These are phyloP conservation scores for Nakataea oryzae DNA, from an alignment of 2,329 filamentous ascomycete genomes.

Conservation along the genomic window DNA sequence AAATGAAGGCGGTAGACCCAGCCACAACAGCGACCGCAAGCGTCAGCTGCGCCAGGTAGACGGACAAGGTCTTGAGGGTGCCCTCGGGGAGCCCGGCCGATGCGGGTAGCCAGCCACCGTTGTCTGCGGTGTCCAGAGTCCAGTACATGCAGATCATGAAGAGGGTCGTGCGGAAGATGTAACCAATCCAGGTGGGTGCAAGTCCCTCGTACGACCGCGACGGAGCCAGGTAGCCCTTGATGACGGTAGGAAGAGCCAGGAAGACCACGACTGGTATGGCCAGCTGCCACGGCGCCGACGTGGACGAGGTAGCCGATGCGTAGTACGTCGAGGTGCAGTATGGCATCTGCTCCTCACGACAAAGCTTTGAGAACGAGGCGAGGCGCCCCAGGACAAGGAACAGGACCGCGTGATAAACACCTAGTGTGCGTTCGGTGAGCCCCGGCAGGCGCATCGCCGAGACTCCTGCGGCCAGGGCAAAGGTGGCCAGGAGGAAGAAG, in stretches of 20 bases:
- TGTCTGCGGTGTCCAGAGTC: constrained; percentile 82
- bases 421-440: constrained; percentile 59
- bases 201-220: constrained; percentile 83
- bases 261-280: constrained; percentile 67
- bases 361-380: constrained; percentile 82
- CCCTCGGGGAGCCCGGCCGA: constrained; percentile 39
- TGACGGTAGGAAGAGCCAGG: constrained; percentile 59
- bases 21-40: constrained; percentile 74
- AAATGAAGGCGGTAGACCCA: constrained; percentile 75
- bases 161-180: constrained; percentile 66
- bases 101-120: constrained; percentile 60
- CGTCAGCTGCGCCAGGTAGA: constrained; percentile 69
- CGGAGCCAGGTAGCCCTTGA: constrained; percentile 71
- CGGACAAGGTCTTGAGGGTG: constrained; percentile 59
- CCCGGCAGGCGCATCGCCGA: constrained; percentile 65
- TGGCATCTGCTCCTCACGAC: constrained; percentile 96
- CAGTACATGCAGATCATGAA: constrained; percentile 73
- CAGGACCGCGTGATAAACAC: constrained; percentile 72
- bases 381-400: constrained; percentile 72
- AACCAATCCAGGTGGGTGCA: constrained; percentile 73
- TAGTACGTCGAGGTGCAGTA: constrained; percentile 95
- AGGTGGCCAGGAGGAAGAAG: constrained; percentile 81
- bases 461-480: constrained; percentile 65
- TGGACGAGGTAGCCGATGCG: constrained; percentile 81
- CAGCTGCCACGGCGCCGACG: constrained; percentile 84